Percentiles rank a stretch among this genome's conserved stretches.
Conservation (phyloP, 768 basidiomycete genomes). For the Suillus weaverae region DNA sequence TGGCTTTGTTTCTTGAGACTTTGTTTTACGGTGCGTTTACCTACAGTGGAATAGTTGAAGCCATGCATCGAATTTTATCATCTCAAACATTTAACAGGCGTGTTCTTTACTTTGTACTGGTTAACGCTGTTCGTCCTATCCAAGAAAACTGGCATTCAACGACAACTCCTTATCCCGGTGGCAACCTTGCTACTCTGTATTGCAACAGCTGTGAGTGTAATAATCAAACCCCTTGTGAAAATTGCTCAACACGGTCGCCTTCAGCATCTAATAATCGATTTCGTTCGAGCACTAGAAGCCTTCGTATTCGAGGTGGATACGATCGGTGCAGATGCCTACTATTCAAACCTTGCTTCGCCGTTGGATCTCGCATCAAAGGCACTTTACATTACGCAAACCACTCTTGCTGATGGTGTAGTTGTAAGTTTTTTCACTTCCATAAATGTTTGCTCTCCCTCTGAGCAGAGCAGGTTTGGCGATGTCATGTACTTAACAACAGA, state of each 20-base stretch:
- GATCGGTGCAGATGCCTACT: not conserved
- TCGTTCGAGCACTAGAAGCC: not conserved
- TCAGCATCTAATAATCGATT: not conserved
- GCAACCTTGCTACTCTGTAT: not conserved
- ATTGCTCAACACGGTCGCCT: not conserved
- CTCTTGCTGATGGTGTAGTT: not conserved
- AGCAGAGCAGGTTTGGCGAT: not conserved
- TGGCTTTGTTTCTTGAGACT: not conserved
- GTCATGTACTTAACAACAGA: not conserved
- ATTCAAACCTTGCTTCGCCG: not conserved
- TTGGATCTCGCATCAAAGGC: conserved; percentile 1
- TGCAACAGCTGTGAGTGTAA: conserved; percentile 1
- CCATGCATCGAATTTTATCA: not conserved
- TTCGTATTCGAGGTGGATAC: not conserved
- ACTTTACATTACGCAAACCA: conserved; percentile 1
- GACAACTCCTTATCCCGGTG: not conserved
- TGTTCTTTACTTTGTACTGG: conserved; percentile 1
- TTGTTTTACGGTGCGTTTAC: not conserved
- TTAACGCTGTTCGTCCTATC: not conserved
- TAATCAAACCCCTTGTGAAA: not conserved
- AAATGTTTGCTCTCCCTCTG: not conserved
- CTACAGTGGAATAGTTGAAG: not conserved
- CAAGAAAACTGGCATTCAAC: not conserved
- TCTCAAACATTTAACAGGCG: not conserved
- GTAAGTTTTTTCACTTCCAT: not conserved